A percentile compares a stretch with the other conserved stretches of the same genome.
These are phyloP conservation scores for Lentinula detonsa DNA, from an alignment of 768 basidiomycete genomes.

Conservation along the genomic window DNA sequence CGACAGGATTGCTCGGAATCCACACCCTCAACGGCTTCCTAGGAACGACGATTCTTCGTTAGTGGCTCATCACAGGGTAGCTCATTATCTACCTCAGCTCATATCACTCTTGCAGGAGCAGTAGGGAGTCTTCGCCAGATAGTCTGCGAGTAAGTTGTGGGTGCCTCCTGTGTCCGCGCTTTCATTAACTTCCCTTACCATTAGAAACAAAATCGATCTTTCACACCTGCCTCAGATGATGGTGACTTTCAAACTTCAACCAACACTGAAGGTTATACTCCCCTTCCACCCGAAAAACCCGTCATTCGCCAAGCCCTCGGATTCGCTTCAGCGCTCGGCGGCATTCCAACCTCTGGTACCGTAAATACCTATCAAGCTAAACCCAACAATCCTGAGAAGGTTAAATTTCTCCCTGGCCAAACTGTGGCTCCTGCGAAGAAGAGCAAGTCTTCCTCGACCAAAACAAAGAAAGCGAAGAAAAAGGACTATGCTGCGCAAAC, in stretches of 20 bases:
- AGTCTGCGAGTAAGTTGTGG: slow-evolving; percentile 29
- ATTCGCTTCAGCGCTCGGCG: slow-evolving; percentile 33
- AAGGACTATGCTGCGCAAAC: slow-evolving; percentile 42
- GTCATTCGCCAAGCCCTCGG: slow-evolving; percentile 56
- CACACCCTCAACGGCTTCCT: background rate
- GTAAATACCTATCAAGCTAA: slow-evolving; percentile 38
- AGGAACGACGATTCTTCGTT: slow-evolving; percentile 27
- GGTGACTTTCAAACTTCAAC: slow-evolving; percentile 33
- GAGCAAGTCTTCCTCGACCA: slow-evolving; percentile 1
- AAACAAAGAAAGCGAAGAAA: slow-evolving; percentile 26
- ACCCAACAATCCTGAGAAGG: slow-evolving; percentile 14
- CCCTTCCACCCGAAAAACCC: slow-evolving; percentile 42
- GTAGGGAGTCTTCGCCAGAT: slow-evolving; percentile 49
- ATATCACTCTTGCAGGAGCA: slow-evolving; percentile 34
- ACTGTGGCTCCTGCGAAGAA: slow-evolving; percentile 20
- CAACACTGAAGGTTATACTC: slow-evolving; percentile 37
- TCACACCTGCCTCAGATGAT: slow-evolving; percentile 50
- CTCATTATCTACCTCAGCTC: background rate
- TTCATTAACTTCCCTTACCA: background rate
- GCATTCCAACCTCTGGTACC: slow-evolving; percentile 17
- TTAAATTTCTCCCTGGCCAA: slow-evolving; percentile 53
- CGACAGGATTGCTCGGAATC: slow-evolving; percentile 1
- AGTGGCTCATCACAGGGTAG: slow-evolving; percentile 5
- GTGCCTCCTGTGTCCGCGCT: background rate
- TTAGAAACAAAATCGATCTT: slow-evolving; percentile 41